These are phyloP conservation scores for Streptanthus diversifolius DNA, from an alignment of 345 rosid species.

Conservation along the genomic window DNA sequence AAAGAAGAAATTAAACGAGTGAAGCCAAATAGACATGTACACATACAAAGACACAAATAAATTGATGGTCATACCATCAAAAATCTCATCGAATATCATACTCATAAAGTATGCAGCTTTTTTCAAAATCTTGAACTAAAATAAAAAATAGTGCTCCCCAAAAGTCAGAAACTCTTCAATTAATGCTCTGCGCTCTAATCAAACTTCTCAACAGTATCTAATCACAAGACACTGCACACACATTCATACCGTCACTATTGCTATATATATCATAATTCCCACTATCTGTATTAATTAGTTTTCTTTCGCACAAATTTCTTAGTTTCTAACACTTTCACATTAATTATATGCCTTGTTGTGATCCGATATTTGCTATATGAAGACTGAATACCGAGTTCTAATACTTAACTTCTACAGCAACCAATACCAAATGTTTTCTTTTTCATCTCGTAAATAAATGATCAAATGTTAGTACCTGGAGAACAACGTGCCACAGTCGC, in stretches of 20 bases:
- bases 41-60: conserved; percentile 28
- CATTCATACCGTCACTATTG: conserved; percentile 19
- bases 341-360: neutral
- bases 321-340: conserved; percentile 6
- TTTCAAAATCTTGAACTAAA: neutral
- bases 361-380: neutral
- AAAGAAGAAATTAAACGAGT: conserved; percentile 15
- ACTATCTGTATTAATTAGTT: too few species aligned
- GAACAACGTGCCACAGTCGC: conserved; percentile 91
- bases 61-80: conserved; percentile 25
- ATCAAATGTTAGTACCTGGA: conserved; percentile 56
- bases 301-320: neutral
- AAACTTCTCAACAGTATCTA: conserved; percentile 12
- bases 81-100: conserved; percentile 20
- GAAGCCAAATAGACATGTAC: conserved; percentile 38
- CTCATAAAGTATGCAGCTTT: conserved; percentile 27
- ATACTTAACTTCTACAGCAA: neutral
- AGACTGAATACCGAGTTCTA: neutral
- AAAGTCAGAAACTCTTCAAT: conserved; percentile 27
- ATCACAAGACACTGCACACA: conserved; percentile 19
- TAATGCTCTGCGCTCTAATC: conserved; percentile 23
- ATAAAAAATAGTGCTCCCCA: neutral
- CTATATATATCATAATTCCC: too few species aligned
- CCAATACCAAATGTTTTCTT: neutral
- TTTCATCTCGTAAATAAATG: neutral